Conservation (phyloP, 768 basidiomycete genomes). For the Podaxis rugospora region DNA sequence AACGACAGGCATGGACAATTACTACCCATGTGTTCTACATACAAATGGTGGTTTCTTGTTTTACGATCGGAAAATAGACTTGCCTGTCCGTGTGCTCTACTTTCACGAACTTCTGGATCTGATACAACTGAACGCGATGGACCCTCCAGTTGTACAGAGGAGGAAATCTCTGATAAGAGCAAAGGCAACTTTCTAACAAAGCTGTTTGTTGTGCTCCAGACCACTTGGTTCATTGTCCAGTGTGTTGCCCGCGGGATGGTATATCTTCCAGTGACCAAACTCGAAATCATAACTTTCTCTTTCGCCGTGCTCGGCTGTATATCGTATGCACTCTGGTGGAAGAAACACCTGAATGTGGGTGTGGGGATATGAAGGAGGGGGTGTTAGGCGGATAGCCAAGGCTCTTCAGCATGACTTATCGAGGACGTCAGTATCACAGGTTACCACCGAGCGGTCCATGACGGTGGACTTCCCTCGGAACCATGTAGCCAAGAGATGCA, state of each 20-base stretch:
- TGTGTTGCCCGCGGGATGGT: background rate
- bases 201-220: background rate
- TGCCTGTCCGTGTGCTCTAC: background rate
- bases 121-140: background rate
- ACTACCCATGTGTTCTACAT: background rate
- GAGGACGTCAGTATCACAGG: background rate
- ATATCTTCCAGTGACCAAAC: background rate
- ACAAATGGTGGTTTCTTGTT: slow-evolving; percentile 2
- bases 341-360: slow-evolving; percentile 3
- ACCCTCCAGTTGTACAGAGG: background rate
- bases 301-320: slow-evolving; percentile 4
- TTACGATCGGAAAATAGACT: background rate
- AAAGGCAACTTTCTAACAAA: slow-evolving; percentile 4
- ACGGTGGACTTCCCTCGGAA: background rate
- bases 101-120: slow-evolving; percentile 1
- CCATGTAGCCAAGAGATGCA: background rate
- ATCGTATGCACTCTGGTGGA: slow-evolving; percentile 10
- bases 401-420: background rate
- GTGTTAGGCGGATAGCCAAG: no score
- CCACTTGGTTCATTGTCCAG: slow-evolving; percentile 3
- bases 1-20: background rate
- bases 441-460: background rate
- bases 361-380: background rate
- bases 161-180: slow-evolving; percentile 3
- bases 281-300: slow-evolving; percentile 8